Evolutionary conservation across 2,329 filamentous ascomycete genomes (phyloP), one percentile per base, ranked within the genome.

Genomic region (Fusarium compactum): DNA sequence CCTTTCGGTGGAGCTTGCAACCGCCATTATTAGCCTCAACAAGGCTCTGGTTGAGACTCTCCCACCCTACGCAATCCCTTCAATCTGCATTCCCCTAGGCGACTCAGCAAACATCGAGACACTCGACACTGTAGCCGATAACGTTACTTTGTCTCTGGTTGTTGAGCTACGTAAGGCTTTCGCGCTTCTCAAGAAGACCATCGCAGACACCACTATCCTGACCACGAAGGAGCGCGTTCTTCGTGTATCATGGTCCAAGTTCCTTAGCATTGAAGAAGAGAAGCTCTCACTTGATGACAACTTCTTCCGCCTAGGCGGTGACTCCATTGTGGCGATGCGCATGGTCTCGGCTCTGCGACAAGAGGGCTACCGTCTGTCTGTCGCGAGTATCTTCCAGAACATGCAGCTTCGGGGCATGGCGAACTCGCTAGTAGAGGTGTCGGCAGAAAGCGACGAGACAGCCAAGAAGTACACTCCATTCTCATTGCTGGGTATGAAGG

Each of bases 341-440:
- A 72, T 76, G 61, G 75, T 76, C 2, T 76, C 75, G 0, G 69
- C 69, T 5, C 50, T 76, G 14, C 65, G 74, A 32, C 67, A 65
- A 5, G 70, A 66, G 3, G 74, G 75, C 1, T 74, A 74, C 34
- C 63, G 64, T 10, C 34, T 76, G 15, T 74, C 74, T 8, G 75
- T 76, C 5, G 74, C 75, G 2, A 74, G 72, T 22, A 76, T 76
- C 46, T 76, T 76, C 55, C 70, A 71, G 40, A 70, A 76, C 47
- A 76, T 76, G 75, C 67, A 74, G 61, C 72, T 76, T 8, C 55
- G 72, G 7, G 62, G 55, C 29, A 75, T 76, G 72, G 73, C 75
- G 3, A 56, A 54, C 27, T 65, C 67, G 1, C 46, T 76, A 20
- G 53, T 67, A 2, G 58, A 75, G 20, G 44, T 62, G 16, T 27